Evolutionary conservation across 192 early-diverging fungal genomes (phyloP).

Genomic region (Coemansia sp.): DNA sequence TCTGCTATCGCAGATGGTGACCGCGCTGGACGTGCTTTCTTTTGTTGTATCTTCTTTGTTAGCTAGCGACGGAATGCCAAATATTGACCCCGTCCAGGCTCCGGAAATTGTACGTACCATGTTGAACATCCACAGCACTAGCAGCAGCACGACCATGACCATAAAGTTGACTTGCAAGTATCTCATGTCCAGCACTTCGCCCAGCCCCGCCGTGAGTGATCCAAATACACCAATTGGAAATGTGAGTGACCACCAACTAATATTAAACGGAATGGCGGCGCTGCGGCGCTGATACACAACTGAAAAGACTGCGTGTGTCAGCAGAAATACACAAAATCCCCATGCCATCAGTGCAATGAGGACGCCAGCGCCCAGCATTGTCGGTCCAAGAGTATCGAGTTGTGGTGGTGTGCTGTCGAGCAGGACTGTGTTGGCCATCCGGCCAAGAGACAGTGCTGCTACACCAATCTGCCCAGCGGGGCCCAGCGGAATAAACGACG

Average conservation of each 20-base stretch:
- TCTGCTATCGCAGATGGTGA: not conserved
- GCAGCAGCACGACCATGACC: constrained; percentile 13
- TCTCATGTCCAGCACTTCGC: constrained; percentile 15
- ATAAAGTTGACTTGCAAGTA: constrained; percentile 19
- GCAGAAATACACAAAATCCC: constrained; percentile 44
- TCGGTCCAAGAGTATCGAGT: constrained; percentile 10
- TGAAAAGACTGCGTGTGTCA: constrained; percentile 29
- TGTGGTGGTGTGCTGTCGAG: constrained; percentile 3
- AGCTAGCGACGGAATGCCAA: constrained; percentile 3
- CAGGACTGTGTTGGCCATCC: constrained; percentile 8
- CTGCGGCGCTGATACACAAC: constrained; percentile 23
- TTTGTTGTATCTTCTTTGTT: not conserved
- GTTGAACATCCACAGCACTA: constrained; percentile 33
- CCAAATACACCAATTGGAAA: constrained; percentile 56
- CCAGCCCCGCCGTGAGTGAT: constrained; percentile 15
- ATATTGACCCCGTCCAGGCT: constrained; percentile 34
- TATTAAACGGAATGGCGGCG: constrained; percentile 45
- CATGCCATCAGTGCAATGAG: constrained; percentile 34
- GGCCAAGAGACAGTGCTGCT: constrained; percentile 16
- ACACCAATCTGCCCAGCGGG: constrained; percentile 52
- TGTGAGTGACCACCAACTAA: constrained; percentile 55
- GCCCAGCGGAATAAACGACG: constrained; percentile 54
- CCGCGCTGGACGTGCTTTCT: not conserved
- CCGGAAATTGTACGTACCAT: constrained; percentile 39
- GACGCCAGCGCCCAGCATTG: constrained; percentile 16